Evolutionary conservation across 805 yeast genomes (phyloP), one percentile per base, ranked within the genome.

Genomic region (Suhomyces vadensis): DNA sequence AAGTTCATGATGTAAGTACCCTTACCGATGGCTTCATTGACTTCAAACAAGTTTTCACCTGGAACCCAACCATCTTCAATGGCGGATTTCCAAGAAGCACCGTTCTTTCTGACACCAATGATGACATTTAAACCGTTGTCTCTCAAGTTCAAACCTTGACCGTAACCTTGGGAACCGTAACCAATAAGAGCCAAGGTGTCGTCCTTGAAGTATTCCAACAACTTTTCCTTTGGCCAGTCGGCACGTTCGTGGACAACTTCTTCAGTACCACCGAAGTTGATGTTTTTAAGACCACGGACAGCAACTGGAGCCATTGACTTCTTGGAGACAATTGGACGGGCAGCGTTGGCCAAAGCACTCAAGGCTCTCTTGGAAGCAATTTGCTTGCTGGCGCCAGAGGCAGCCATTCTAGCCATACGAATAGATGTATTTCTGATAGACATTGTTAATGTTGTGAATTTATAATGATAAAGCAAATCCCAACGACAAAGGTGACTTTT

Each of bases 81-180:
- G 66, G 99, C 99, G 60, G 97, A 96, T 79, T 92, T 92, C 99
- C 99, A 94, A 47, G 98, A 94, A 57, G 97, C 94, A 81, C 99
- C 99, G 69, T 88, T 75, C 82, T 94, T 89, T 77, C 99, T 84
- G 64, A 94, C 99, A 83, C 99, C 99, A 60, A 94, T 79, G 70
- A 94, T 87, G 61, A 92, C 99, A 73, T 92, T 92, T 67, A 94
- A 74, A 74, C 99, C 99, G 66, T 94, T 92, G 82, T 94, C 99
- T 79, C 99, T 88, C 79, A 95, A 78, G 90, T 94, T 94, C 63
- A 94, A 83, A 76, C 97, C 98, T 81, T 94, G 99, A 71, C 99
- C 99, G 82, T 94, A 92, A 81, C 99, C 99, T 79, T 94, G 99
- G 57, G 99, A 92, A 69, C 99, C 99, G 84, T 94, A 94, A 75